Conservation (phyloP, 2,329 filamentous ascomycete genomes). For the Hypocreales sp. region DNA sequence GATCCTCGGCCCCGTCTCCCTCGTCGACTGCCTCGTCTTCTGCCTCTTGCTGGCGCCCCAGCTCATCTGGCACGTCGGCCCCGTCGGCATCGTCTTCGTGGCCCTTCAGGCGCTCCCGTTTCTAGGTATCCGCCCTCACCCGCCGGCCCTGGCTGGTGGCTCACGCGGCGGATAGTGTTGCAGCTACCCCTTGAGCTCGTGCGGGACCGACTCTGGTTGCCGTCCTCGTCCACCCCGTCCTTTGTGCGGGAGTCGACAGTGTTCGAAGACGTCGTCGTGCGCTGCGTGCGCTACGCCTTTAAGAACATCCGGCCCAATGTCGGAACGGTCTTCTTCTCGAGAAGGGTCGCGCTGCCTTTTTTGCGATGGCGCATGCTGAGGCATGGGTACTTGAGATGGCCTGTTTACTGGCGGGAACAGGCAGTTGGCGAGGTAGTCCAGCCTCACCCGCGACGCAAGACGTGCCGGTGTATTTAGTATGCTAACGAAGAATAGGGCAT, state of each 20-base stretch:
- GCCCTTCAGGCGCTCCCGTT: slow-evolving; percentile 52
- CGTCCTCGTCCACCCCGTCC: slow-evolving; percentile 23
- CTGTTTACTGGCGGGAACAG: slow-evolving; percentile 46
- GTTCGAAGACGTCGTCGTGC: slow-evolving; percentile 65
- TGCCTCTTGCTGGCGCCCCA: slow-evolving; percentile 56
- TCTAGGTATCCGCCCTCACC: too few species aligned
- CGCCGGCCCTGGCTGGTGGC: too few species aligned
- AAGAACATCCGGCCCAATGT: slow-evolving; percentile 52
- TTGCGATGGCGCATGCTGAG: slow-evolving; percentile 60
- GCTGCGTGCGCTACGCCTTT: slow-evolving; percentile 67
- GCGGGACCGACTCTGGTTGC: slow-evolving; percentile 14
- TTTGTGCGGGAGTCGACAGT: slow-evolving; percentile 55
- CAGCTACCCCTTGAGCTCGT: slow-evolving; percentile 1
- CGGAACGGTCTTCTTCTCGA: slow-evolving; percentile 64
- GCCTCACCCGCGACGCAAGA: too few species aligned
- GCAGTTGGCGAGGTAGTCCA: slow-evolving; percentile 12
- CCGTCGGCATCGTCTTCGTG: slow-evolving; percentile 41
- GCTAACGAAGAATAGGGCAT: slow-evolving; percentile 13
- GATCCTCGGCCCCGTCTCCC: slow-evolving; percentile 60
- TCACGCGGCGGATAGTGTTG: slow-evolving; percentile 1
- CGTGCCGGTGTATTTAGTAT: too few species aligned
- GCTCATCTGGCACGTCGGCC: slow-evolving; percentile 50
- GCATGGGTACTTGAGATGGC: slow-evolving; percentile 48
- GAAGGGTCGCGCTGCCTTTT: slow-evolving; percentile 57
- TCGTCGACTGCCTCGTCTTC: slow-evolving; percentile 62